phyloP scores from a whole-genome alignment of 805 yeast genomes.

The Kodamaea nitidulidarum region DNA sequence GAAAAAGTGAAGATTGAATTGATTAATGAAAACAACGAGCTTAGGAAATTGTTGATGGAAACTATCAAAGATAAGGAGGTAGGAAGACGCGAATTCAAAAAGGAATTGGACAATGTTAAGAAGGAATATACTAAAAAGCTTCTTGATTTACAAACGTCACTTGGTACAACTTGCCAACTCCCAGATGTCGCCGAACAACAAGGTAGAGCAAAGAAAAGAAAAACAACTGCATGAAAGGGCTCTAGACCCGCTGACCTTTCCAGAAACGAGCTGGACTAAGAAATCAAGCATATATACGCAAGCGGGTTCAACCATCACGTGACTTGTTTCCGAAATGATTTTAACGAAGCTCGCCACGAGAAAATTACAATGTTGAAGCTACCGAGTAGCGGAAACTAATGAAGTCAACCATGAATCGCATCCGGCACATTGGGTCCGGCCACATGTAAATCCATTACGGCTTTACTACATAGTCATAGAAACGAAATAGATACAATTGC shows the following conservation, averaged over 20 bases:
- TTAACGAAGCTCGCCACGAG: too few species aligned
- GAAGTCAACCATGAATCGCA: not conserved
- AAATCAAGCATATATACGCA: too few species aligned
- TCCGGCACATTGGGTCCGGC: not conserved
- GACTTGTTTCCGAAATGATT: too few species aligned
- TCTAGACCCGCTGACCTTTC: not conserved
- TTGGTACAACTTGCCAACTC: not conserved
- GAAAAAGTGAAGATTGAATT: conserved; percentile 31
- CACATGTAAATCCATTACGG: not conserved
- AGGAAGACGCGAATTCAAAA: conserved; percentile 12
- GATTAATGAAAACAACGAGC: conserved; percentile 34
- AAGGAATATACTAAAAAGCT: conserved; percentile 1
- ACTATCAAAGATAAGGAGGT: conserved; percentile 24
- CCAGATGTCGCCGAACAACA: not conserved
- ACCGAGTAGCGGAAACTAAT: not conserved
- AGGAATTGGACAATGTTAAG: conserved; percentile 4
- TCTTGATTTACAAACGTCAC: not conserved
- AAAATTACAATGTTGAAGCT: too few species aligned
- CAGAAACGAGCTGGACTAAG: too few species aligned
- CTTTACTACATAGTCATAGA: not conserved
- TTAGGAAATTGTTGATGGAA: conserved; percentile 26
- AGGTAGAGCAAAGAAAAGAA: not conserved
- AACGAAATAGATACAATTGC: not conserved
- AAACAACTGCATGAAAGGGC: not conserved
- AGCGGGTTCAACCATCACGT: too few species aligned